phyloP scores from a whole-genome alignment of 768 basidiomycete genomes.

The Serpula lacrymans region DNA sequence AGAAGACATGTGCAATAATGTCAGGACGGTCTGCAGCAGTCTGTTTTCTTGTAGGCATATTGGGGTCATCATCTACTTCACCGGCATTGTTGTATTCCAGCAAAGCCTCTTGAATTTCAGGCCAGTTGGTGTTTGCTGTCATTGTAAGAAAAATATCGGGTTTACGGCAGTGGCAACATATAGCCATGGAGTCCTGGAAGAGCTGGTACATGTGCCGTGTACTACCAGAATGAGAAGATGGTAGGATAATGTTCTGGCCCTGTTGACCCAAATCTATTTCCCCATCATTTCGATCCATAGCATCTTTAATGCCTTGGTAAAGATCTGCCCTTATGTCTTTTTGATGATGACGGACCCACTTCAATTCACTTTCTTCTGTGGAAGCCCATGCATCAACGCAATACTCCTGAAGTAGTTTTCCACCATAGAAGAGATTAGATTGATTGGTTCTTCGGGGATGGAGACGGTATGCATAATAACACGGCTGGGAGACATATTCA shows the following conservation, averaged over 20 bases:
- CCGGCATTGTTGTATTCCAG: conserved; percentile 23
- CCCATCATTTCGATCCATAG: conserved; percentile 15
- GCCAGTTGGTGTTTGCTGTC: conserved; percentile 51
- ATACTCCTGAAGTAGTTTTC: conserved; percentile 42
- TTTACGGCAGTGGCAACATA: conserved; percentile 33
- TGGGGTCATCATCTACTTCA: background rate
- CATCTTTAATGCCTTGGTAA: conserved; percentile 34
- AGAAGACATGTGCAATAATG: conserved; percentile 43
- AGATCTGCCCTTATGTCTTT: conserved; percentile 28
- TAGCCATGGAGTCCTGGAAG: conserved; percentile 45
- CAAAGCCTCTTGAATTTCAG: conserved; percentile 37
- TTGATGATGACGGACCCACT: conserved; percentile 34
- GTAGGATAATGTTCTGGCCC: conserved; percentile 35
- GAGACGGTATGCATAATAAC: conserved; percentile 31
- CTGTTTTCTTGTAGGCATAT: conserved; percentile 27
- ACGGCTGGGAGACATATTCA: conserved; percentile 24
- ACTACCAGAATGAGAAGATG: conserved; percentile 40
- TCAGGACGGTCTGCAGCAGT: conserved; percentile 42
- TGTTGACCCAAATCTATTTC: conserved; percentile 24
- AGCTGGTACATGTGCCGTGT: conserved; percentile 40
- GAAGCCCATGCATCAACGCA: conserved; percentile 44
- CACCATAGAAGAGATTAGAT: conserved; percentile 29
- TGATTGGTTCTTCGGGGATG: conserved; percentile 21
- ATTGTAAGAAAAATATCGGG: conserved; percentile 50
- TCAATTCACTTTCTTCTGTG: conserved; percentile 37